Evolutionary conservation across 345 rosid genomes (phyloP).

Genomic region (Gossypium longicalyx): DNA sequence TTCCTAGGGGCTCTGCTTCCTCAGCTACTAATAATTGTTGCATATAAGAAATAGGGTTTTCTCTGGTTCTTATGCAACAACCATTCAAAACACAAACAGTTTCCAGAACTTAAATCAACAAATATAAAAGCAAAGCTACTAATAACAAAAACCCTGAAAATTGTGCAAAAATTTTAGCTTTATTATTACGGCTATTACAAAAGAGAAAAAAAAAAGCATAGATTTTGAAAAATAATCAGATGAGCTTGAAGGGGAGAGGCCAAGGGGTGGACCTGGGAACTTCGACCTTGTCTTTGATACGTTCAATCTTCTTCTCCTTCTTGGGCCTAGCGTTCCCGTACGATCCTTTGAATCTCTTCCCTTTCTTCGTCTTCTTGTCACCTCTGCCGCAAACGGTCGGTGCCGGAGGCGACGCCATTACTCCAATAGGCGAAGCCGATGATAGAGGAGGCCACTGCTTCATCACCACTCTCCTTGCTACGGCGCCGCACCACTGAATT

Average conservation of each 20-base stretch:
- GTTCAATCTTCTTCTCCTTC: slow-evolving; percentile 87
- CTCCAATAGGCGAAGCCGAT: slow-evolving; percentile 13
- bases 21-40: not conserved
- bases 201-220: too few species aligned
- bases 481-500: slow-evolving; percentile 62
- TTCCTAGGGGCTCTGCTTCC: too few species aligned
- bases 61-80: not conserved
- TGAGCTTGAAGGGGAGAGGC: slow-evolving; percentile 99
- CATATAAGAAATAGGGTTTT: not conserved
- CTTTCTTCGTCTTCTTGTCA: slow-evolving; percentile 87
- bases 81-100: not conserved
- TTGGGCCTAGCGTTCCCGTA: slow-evolving; percentile 82
- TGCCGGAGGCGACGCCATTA: slow-evolving; percentile 19
- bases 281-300: slow-evolving; percentile 85
- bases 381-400: slow-evolving; percentile 82
- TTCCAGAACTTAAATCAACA: not conserved
- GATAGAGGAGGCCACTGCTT: slow-evolving; percentile 26
- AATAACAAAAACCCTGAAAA: too few species aligned
- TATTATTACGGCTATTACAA: too few species aligned
- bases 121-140: too few species aligned
- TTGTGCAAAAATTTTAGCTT: too few species aligned
- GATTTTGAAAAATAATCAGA: slow-evolving; percentile 24
- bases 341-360: slow-evolving; percentile 87
- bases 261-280: slow-evolving; percentile 98
- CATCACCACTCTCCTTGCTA: slow-evolving; percentile 49